These are phyloP conservation scores for Alnus rubra DNA, from an alignment of 306 rosid species.

Conservation along the genomic window DNA sequence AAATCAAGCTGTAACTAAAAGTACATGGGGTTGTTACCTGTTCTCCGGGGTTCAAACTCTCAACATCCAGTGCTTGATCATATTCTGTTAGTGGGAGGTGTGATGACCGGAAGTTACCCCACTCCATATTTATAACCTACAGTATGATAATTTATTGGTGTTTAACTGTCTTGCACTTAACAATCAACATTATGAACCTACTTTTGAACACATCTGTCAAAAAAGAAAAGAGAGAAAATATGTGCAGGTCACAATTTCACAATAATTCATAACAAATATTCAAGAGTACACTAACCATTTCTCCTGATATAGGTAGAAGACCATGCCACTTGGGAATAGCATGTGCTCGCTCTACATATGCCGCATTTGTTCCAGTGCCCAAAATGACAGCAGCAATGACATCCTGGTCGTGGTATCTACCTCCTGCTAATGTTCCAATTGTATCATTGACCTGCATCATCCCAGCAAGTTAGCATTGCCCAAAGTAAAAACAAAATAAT, in stretches of 20 bases:
- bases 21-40: conserved; percentile 53
- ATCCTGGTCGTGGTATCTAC: conserved; percentile 67
- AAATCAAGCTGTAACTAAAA: conserved; percentile 2
- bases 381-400: conserved; percentile 89
- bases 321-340: conserved; percentile 98
- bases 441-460: conserved; percentile 88
- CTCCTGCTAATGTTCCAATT: conserved; percentile 92
- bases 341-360: conserved; percentile 78
- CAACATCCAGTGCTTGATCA: conserved; percentile 72
- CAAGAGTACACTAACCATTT: conserved; percentile 62
- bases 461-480: conserved; percentile 32
- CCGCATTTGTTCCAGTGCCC: conserved; percentile 99
- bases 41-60: conserved; percentile 94
- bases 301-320: conserved; percentile 79
- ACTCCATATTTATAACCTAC: conserved; percentile 97
- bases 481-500: conserved; percentile 7
- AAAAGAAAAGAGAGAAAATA: not conserved
- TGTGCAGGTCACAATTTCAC: conserved; percentile 6
- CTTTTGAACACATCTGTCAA: not conserved
- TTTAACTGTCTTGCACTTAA: not conserved
- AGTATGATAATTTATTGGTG: conserved; percentile 17
- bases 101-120: conserved; percentile 92
- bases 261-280: conserved; percentile 9
- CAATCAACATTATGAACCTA: not conserved
- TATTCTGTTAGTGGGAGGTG: conserved; percentile 89